Evolutionary conservation across 2,329 filamentous ascomycete genomes (phyloP).

Genomic region (Alternaria arborescens): DNA sequence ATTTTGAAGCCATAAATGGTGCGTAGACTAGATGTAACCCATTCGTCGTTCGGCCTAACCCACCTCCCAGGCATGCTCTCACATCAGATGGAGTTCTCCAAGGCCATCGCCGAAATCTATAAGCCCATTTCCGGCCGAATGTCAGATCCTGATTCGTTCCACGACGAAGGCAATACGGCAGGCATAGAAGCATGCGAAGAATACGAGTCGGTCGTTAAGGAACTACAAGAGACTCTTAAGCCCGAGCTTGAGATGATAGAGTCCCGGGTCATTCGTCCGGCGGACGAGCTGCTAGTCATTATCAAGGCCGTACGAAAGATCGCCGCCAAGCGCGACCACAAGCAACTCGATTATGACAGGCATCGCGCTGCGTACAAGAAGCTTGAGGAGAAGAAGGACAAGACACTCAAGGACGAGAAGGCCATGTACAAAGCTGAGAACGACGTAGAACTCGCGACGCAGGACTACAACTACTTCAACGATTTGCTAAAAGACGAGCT

Average conservation of each 20-base stretch:
- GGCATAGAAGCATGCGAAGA: slow-evolving; percentile 96
- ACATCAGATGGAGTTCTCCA: slow-evolving; percentile 98
- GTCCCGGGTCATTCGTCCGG: slow-evolving; percentile 85
- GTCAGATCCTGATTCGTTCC: slow-evolving; percentile 87
- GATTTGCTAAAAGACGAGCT: slow-evolving; percentile 95
- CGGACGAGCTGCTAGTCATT: slow-evolving; percentile 90
- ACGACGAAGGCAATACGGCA: slow-evolving; percentile 86
- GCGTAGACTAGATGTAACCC: slow-evolving; percentile 27
- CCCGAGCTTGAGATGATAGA: slow-evolving; percentile 99
- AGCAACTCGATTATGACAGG: slow-evolving; percentile 95
- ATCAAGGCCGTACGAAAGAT: slow-evolving; percentile 95
- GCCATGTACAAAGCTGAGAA: slow-evolving; percentile 94
- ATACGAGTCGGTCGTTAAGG: slow-evolving; percentile 89
- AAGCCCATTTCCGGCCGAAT: slow-evolving; percentile 96
- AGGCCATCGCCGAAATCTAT: slow-evolving; percentile 95
- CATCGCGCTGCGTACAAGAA: slow-evolving; percentile 87
- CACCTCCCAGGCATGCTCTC: slow-evolving; percentile 76
- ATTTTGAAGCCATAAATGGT: slow-evolving; percentile 96
- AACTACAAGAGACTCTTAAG: slow-evolving; percentile 84
- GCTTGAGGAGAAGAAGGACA: slow-evolving; percentile 97
- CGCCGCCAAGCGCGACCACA: slow-evolving; percentile 90
- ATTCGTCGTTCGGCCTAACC: slow-evolving; percentile 25
- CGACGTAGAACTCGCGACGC: slow-evolving; percentile 88
- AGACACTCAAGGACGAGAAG: slow-evolving; percentile 95
- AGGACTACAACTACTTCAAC: slow-evolving; percentile 98